A percentile compares a stretch with the other conserved stretches of the same genome.
These are phyloP conservation scores for Nicotiana knightiana DNA, from an alignment of 257 asterid genomes.

Conservation along the genomic window DNA sequence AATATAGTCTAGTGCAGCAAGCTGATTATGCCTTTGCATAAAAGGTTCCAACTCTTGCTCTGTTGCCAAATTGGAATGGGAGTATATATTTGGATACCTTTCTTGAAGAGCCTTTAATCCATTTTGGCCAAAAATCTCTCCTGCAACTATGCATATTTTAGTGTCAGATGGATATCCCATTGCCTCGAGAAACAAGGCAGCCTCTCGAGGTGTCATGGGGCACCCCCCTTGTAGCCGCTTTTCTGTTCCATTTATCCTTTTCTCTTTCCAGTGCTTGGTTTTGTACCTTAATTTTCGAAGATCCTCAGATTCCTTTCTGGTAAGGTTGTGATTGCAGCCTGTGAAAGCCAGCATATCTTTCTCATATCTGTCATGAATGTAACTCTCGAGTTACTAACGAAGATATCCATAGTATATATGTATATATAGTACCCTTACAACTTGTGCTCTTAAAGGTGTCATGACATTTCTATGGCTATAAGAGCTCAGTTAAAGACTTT, in stretches of 20 bases:
- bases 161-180: slow-evolving; percentile 28
- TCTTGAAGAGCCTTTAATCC: slow-evolving; percentile 15
- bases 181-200: slow-evolving; percentile 35
- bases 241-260: slow-evolving; percentile 29
- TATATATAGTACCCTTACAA: no score
- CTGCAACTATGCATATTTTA: slow-evolving; percentile 30
- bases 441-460: no score
- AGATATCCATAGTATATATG: background rate
- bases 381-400: background rate
- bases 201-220: slow-evolving; percentile 44
- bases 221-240: slow-evolving; percentile 26
- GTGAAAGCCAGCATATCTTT: slow-evolving; percentile 51
- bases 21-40: slow-evolving; percentile 19
- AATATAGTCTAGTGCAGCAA: slow-evolving; percentile 38
- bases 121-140: slow-evolving; percentile 25
- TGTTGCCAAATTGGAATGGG: slow-evolving; percentile 34
- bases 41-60: slow-evolving; percentile 27
- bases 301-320: slow-evolving; percentile 15
- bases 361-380: slow-evolving; percentile 26
- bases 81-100: slow-evolving; percentile 28
- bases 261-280: slow-evolving; percentile 36
- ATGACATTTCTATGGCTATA: no score
- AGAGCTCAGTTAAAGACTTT: no score
- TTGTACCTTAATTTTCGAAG: slow-evolving; percentile 25
- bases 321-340: slow-evolving; percentile 41